A percentile compares a stretch with the other conserved stretches of the same genome.
Conservation (phyloP, 108 stramenopile genomes). For the Ochromonas danica region DNA sequence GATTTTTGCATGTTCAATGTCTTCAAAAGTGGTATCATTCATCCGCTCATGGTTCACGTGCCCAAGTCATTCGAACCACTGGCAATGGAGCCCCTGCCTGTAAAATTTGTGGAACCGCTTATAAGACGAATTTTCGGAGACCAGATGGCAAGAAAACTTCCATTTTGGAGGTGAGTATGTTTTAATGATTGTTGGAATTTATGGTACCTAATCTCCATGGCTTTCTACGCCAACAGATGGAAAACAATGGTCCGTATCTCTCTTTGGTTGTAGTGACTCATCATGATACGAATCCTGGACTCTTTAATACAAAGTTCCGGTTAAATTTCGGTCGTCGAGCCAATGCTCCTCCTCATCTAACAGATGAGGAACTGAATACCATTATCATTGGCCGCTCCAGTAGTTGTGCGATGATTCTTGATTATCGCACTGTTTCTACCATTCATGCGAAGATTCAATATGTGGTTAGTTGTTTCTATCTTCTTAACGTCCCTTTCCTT, state of each 20-base stretch:
- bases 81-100: slow-evolving; percentile 82
- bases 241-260: slow-evolving; percentile 69
- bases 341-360: slow-evolving; percentile 76
- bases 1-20: slow-evolving; percentile 56
- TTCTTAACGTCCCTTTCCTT: not conserved
- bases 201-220: too few relatives aligned
- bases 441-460: slow-evolving; percentile 72
- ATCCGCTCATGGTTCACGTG: not conserved
- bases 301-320: slow-evolving; percentile 93
- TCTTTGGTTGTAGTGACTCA: slow-evolving; percentile 89
- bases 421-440: slow-evolving; percentile 85
- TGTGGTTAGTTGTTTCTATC: not conserved
- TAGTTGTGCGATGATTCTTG: slow-evolving; percentile 89
- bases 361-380: not conserved
- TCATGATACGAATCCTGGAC: slow-evolving; percentile 81
- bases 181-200: not conserved
- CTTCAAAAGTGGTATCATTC: slow-evolving; percentile 56
- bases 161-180: slow-evolving; percentile 18
- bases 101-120: slow-evolving; percentile 90
- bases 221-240: not conserved
- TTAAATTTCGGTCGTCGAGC: slow-evolving; percentile 83
- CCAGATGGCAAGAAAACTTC: slow-evolving; percentile 67
- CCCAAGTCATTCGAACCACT: slow-evolving; percentile 70
- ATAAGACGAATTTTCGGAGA: slow-evolving; percentile 88
- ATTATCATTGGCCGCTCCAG: slow-evolving; percentile 82